phyloP scores from a whole-genome alignment of 345 rosid genomes.

The Hibiscus trionum region DNA sequence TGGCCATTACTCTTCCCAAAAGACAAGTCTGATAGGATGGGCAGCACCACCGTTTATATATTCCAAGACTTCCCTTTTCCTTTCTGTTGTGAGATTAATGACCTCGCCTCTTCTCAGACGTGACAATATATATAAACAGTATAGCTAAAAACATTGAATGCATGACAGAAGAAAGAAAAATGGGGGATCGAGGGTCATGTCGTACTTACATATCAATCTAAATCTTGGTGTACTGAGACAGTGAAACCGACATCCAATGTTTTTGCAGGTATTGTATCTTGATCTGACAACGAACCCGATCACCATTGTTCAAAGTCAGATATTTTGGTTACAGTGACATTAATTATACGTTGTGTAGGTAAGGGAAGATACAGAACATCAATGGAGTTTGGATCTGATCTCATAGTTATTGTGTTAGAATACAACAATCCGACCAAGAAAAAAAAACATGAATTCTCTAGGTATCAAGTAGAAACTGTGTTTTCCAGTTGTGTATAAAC shows the following conservation, averaged over 20 bases:
- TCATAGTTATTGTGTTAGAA: not conserved
- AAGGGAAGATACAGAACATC: not conserved
- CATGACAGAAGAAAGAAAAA: conserved; percentile 2
- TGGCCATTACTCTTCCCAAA: too few relatives aligned
- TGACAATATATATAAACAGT: not conserved
- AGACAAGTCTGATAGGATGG: too few relatives aligned
- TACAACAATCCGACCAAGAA: too few relatives aligned
- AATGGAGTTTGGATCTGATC: not conserved
- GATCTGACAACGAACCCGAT: not conserved
- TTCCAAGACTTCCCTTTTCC: too few relatives aligned
- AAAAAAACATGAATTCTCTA: not conserved
- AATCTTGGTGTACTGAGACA: not conserved
- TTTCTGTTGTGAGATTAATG: too few relatives aligned
- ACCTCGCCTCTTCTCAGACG: too few relatives aligned
- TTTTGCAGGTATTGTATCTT: too few relatives aligned
- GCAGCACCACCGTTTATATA: too few relatives aligned
- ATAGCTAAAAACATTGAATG: not conserved
- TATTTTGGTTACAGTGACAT: not conserved
- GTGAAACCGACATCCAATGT: not conserved
- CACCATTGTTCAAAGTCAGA: too few relatives aligned
- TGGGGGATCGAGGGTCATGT: not conserved
- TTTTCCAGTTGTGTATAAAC: not conserved
- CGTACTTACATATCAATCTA: not conserved
- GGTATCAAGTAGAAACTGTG: not conserved
- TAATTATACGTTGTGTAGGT: not conserved